Evolutionary conservation across 805 yeast species (phyloP).

Genomic region (Barnettozyma pratensis): DNA sequence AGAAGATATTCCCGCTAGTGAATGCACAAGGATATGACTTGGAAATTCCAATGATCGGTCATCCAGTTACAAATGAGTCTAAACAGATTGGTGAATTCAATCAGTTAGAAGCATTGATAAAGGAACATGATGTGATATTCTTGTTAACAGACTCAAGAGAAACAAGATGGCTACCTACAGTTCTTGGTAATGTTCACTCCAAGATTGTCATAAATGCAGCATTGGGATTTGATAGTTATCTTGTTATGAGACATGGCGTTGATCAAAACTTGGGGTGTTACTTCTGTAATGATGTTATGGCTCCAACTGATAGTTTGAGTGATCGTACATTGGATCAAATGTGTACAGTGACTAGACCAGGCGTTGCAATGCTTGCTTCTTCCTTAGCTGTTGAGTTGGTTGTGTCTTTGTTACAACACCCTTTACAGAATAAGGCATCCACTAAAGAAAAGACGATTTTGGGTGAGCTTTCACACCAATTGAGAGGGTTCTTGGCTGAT

Average conservation of each 20-base stretch:
- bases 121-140: conserved; percentile 70
- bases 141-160: conserved; percentile 92
- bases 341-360: conserved; percentile 98
- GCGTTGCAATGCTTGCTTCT: conserved; percentile 85
- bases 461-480: conserved; percentile 83
- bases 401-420: conserved; percentile 69
- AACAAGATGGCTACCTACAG: conserved; percentile 95
- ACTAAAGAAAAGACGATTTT: conserved; percentile 34
- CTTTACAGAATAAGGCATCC: conserved; percentile 34
- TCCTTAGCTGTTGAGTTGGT: conserved; percentile 81
- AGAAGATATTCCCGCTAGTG: conserved; percentile 75
- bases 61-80: conserved; percentile 58
- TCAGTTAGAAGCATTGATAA: conserved; percentile 45
- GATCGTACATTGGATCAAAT: conserved; percentile 92
- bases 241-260: conserved; percentile 90
- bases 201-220: conserved; percentile 90
- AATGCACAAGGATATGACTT: conserved; percentile 54
- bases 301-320: conserved; percentile 83
- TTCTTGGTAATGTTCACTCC: conserved; percentile 58
- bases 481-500: conserved; percentile 75
- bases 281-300: conserved; percentile 93
- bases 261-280: conserved; percentile 69
- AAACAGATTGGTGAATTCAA: conserved; percentile 49
- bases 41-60: conserved; percentile 96
- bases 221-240: conserved; percentile 86